Conservation (phyloP, 495 filamentous ascomycete species). For the Penicillium taxi region DNA sequence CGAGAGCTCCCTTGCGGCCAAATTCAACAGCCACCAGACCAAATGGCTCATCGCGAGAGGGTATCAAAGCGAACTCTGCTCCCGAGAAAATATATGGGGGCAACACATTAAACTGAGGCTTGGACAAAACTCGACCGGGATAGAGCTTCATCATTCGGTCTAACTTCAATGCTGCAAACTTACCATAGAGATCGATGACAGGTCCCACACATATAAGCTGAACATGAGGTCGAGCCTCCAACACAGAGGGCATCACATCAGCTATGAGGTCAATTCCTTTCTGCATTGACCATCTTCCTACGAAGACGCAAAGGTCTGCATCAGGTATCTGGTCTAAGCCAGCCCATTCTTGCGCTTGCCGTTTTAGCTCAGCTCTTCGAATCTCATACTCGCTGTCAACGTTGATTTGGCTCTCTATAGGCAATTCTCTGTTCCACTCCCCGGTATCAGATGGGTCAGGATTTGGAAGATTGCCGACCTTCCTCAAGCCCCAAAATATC, state of each 20-base stretch:
- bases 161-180: conserved; percentile 68
- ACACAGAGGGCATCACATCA: conserved; percentile 62
- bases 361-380: conserved; percentile 47
- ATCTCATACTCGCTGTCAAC: conserved; percentile 54
- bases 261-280: conserved; percentile 74
- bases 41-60: conserved; percentile 73
- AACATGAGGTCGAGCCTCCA: conserved; percentile 58
- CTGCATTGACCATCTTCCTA: conserved; percentile 72
- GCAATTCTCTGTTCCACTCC: conserved; percentile 52
- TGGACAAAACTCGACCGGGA: conserved; percentile 68
- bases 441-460: conserved; percentile 69
- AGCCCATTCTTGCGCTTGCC: conserved; percentile 73
- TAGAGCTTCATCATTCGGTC: conserved; percentile 65
- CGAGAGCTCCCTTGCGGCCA: conserved; percentile 67
- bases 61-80: conserved; percentile 72
- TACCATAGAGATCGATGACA: conserved; percentile 71
- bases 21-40: conserved; percentile 78
- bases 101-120: conserved; percentile 67
- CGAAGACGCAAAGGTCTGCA: conserved; percentile 70
- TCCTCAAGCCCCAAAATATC: conserved; percentile 68
- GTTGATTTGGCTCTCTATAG: conserved; percentile 43
- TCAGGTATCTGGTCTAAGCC: conserved; percentile 55
- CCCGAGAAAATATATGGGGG: conserved; percentile 72
- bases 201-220: conserved; percentile 68
- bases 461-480: conserved; percentile 64